These are phyloP conservation scores for Endotrypanum monterogeii DNA, from an alignment of 208 protist species.

Conservation along the genomic window DNA sequence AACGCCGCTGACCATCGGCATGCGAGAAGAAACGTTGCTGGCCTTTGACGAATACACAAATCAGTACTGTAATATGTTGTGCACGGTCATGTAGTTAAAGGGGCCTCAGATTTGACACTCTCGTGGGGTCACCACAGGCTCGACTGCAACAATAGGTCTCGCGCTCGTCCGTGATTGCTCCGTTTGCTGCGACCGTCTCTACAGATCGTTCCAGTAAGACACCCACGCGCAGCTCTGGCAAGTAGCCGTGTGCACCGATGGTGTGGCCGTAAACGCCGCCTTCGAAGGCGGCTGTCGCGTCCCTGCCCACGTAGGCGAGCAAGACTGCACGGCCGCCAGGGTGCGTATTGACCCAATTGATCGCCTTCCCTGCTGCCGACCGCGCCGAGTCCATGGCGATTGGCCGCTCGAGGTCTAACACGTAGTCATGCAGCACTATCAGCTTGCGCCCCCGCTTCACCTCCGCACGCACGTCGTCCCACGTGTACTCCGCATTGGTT, in stretches of 20 bases:
- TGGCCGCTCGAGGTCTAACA: conserved; percentile 59
- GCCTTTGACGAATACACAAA: too few relatives aligned
- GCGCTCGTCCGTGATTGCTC: too few relatives aligned
- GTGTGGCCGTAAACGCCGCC: conserved; percentile 74
- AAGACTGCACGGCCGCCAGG: conserved; percentile 73
- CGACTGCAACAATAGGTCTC: too few relatives aligned
- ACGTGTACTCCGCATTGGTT: conserved; percentile 38
- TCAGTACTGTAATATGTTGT: too few relatives aligned
- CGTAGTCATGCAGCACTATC: conserved; percentile 58
- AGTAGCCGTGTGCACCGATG: conserved; percentile 55
- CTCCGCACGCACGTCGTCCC: conserved; percentile 53
- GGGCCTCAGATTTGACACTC: too few relatives aligned
- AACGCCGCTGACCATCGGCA: too few relatives aligned
- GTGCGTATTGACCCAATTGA: conserved; percentile 65
- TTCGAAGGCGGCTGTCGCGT: conserved; percentile 74
- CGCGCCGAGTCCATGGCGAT: conserved; percentile 53
- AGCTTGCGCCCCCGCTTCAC: conserved; percentile 58
- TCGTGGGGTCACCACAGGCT: too few relatives aligned
- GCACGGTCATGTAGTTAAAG: too few relatives aligned
- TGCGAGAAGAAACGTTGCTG: too few relatives aligned
- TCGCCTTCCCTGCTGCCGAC: conserved; percentile 48
- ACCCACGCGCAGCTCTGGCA: conserved; percentile 65
- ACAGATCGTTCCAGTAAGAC: neutral
- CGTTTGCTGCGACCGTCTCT: too few relatives aligned
- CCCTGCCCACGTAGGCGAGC: conserved; percentile 69